A percentile compares a stretch with the other conserved stretches of the same genome.
phyloP scores from a whole-genome alignment of 805 yeast genomes.

The Barnettozyma botsteinii region DNA sequence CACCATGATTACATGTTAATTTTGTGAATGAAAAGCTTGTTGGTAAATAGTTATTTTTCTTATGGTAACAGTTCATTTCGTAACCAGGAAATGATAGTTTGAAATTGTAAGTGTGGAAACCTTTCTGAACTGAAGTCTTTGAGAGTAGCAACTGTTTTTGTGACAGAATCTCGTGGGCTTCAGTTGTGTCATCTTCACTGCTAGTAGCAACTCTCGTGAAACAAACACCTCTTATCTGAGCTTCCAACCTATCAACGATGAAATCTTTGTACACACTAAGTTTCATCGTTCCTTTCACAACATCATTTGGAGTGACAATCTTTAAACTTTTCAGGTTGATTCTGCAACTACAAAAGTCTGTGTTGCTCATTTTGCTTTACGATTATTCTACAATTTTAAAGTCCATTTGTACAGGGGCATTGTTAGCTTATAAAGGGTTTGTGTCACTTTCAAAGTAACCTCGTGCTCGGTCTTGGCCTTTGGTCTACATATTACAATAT shows the following conservation, averaged over 20 bases:
- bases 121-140: neutral
- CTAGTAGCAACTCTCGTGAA: neutral
- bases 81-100: neutral
- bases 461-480: neutral
- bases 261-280: neutral
- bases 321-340: neutral
- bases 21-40: neutral
- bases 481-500: too few relatives aligned
- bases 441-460: too few relatives aligned
- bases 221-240: neutral
- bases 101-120: neutral
- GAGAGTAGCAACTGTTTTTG: neutral
- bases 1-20: neutral
- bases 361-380: neutral
- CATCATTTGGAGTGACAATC: neutral
- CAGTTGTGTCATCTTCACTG: neutral
- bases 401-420: too few relatives aligned
- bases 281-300: neutral
- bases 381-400: too few relatives aligned
- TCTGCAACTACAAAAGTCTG: neutral
- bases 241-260: neutral
- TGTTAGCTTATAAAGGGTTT: too few relatives aligned
- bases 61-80: neutral
- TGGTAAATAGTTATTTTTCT: neutral
- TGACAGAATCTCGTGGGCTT: neutral